Evolutionary conservation across 2,329 filamentous ascomycete genomes (phyloP).

Genomic region (Hirsutella thompsonii): DNA sequence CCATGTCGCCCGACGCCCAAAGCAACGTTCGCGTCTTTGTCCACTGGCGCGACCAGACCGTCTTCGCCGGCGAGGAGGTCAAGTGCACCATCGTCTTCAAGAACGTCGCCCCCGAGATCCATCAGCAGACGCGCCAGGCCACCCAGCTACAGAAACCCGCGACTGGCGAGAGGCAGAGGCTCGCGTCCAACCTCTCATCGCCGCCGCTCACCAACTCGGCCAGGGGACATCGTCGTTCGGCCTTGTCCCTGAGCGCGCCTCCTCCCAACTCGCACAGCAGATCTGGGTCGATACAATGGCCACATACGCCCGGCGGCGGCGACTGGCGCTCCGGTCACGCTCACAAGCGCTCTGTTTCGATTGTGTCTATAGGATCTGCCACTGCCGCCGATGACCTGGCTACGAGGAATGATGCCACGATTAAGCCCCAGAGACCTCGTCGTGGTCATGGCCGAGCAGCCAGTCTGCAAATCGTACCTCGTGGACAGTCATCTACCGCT

Average conservation of each 20-base stretch:
- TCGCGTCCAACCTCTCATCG: slow-evolving; percentile 30
- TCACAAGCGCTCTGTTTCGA: slow-evolving; percentile 69
- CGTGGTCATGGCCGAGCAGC: slow-evolving; percentile 65
- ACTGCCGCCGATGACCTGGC: slow-evolving; percentile 33
- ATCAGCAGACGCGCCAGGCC: slow-evolving; percentile 15
- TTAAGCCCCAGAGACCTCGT: slow-evolving; percentile 33
- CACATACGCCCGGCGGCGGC: slow-evolving; percentile 15
- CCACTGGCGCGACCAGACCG: slow-evolving; percentile 83
- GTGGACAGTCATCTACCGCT: slow-evolving; percentile 29
- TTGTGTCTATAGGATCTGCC: slow-evolving; percentile 60
- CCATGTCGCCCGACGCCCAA: slow-evolving; percentile 35
- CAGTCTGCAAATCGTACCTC: slow-evolving; percentile 57
- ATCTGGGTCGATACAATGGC: slow-evolving; percentile 35
- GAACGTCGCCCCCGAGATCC: slow-evolving; percentile 51
- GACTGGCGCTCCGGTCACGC: slow-evolving; percentile 33
- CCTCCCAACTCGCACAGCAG: slow-evolving; percentile 29
- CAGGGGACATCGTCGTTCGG: slow-evolving; percentile 49
- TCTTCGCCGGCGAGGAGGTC: slow-evolving; percentile 93
- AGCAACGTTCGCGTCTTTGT: slow-evolving; percentile 89
- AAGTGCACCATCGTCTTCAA: slow-evolving; percentile 95
- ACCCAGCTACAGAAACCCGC: slow-evolving; percentile 11
- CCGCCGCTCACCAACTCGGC: slow-evolving; percentile 24
- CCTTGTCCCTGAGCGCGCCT: slow-evolving; percentile 50
- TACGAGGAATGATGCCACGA: slow-evolving; percentile 26
- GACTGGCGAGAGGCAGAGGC: slow-evolving; percentile 19